phyloP scores from a whole-genome alignment of 164 flowering plant genomes.

The Vitis amurensis region DNA sequence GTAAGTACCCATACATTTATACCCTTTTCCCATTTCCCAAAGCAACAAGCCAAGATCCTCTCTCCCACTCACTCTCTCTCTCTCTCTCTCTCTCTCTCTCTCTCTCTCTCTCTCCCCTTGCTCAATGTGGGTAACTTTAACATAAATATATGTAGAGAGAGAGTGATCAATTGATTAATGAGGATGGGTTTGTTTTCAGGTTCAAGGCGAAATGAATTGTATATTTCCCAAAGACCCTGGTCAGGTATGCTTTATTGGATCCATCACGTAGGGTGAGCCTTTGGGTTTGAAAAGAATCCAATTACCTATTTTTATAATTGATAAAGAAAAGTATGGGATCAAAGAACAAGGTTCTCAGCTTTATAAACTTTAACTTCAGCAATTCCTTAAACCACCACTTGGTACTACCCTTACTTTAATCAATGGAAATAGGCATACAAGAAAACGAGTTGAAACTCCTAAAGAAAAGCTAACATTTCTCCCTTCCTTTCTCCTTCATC shows the following conservation, averaged over 20 bases:
- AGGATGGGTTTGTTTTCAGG: conserved; percentile 27
- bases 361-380: conserved; percentile 17
- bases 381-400: conserved; percentile 12
- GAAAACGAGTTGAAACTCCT: no score
- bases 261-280: conserved; percentile 31
- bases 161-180: conserved; percentile 14
- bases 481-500: conserved; percentile 3
- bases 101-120: conserved; percentile 13
- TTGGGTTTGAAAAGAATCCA: conserved; percentile 28
- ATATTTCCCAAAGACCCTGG: conserved; percentile 80
- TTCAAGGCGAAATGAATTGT: conserved; percentile 62
- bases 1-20: conserved; percentile 39
- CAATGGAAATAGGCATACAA: no score
- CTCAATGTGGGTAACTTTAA: no score
- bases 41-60: conserved; percentile 5
- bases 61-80: conserved; percentile 19
- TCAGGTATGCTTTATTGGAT: conserved; percentile 82
- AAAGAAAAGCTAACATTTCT: background rate
- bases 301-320: conserved; percentile 1
- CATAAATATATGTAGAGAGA: no score
- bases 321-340: conserved; percentile 5
- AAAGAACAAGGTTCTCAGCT: conserved; percentile 34
- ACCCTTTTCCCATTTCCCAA: conserved; percentile 18
- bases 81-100: conserved; percentile 16
- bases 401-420: background rate